phyloP scores from a whole-genome alignment of 225 moss, liverwort and hornwort genomes.

The Ulota crispa region DNA sequence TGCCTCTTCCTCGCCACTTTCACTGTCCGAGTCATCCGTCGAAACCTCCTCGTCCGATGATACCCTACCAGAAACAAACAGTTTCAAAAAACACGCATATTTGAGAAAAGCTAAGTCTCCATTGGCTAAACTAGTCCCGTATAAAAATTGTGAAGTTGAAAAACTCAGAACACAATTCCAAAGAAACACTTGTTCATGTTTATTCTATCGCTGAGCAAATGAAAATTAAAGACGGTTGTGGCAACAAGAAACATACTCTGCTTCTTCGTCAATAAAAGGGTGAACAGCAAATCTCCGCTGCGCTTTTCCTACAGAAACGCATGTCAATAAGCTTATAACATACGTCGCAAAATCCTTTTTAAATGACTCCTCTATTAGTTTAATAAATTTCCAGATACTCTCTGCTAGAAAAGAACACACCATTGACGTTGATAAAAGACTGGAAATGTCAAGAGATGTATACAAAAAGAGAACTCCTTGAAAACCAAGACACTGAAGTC shows the following conservation, averaged over 20 bases:
- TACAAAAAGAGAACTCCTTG: not conserved
- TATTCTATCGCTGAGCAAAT: not conserved
- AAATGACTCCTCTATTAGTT: not conserved
- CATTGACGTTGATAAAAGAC: not conserved
- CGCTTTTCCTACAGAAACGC: constrained; percentile 46
- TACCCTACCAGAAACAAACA: constrained; percentile 45
- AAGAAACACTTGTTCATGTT: constrained; percentile 7
- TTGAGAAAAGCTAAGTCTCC: constrained; percentile 2
- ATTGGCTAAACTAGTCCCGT: not conserved
- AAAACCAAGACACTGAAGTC: not conserved
- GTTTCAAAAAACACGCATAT: not conserved
- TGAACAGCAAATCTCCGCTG: constrained; percentile 58
- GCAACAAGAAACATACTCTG: constrained; percentile 58
- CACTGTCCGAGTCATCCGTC: constrained; percentile 58
- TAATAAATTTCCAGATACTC: not conserved
- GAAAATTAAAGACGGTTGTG: not conserved
- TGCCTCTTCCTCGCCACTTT: constrained; percentile 53
- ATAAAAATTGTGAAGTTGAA: not conserved
- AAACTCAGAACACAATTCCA: not conserved
- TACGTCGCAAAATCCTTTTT: not conserved
- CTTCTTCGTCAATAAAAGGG: constrained; percentile 88
- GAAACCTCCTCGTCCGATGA: constrained; percentile 71
- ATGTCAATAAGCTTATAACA: constrained; percentile 7
- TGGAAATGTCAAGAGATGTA: constrained; percentile 3
- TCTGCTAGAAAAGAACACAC: not conserved